Conservation (phyloP, 2,329 filamentous ascomycete species). For the Ophiostoma ulmi region DNA sequence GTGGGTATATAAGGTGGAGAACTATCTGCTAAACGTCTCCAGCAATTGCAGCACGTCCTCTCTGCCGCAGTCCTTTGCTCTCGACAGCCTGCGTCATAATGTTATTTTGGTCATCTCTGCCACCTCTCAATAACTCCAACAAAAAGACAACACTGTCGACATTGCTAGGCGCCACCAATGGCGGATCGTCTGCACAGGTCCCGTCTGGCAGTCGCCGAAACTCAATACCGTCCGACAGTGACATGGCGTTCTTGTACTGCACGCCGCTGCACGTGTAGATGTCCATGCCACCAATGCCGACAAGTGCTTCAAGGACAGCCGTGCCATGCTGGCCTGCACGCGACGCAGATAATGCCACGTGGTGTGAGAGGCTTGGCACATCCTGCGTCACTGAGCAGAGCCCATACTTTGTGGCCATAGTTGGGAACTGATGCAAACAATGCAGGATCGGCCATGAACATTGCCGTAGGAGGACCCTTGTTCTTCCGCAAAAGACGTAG, state of each 20-base stretch:
- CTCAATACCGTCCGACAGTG: neutral
- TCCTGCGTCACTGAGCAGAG: neutral
- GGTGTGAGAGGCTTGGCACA: neutral
- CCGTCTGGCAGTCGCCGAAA: neutral
- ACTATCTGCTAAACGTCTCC: neutral
- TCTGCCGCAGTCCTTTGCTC: neutral
- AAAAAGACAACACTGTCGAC: neutral
- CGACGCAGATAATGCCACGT: neutral
- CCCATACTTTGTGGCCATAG: neutral
- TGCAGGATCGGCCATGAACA: neutral
- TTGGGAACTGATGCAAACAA: neutral
- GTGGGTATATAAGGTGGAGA: neutral
- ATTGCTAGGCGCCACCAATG: neutral
- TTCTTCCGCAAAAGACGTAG: neutral
- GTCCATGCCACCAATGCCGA: neutral
- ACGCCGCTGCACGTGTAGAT: neutral
- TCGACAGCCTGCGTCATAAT: neutral
- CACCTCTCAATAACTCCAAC: neutral
- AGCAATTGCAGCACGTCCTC: neutral
- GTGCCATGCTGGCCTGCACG: neutral
- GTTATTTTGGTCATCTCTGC: neutral
- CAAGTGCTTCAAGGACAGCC: neutral
- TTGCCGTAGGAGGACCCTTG: neutral
- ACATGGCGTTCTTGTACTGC: neutral
- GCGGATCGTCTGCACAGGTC: neutral